Conservation (phyloP, 176 grass and related monocot genomes). For the Thalia dealbata region DNA sequence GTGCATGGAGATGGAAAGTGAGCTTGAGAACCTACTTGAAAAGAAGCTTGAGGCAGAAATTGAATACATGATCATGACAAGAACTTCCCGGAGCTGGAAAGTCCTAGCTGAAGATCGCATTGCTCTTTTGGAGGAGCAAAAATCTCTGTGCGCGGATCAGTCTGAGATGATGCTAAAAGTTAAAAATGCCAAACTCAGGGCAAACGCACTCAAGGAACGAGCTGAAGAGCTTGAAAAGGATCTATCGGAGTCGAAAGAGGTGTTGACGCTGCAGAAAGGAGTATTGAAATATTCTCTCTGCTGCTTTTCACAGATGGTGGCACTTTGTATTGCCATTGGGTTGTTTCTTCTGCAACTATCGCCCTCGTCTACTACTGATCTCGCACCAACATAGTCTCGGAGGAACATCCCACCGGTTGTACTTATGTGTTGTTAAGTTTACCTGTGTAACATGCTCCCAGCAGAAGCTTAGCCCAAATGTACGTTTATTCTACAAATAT, state of each 20-base stretch:
- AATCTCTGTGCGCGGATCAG: neutral
- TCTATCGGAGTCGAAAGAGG: constrained; percentile 25
- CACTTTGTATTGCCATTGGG: constrained; percentile 37
- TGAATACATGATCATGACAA: constrained; percentile 35
- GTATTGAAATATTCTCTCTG: constrained; percentile 43
- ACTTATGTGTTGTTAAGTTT: neutral
- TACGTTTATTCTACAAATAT: neutral
- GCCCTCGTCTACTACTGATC: constrained; percentile 13
- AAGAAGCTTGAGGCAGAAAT: constrained; percentile 52
- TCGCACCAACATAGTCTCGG: constrained; percentile 38
- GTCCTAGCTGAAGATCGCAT: constrained; percentile 33
- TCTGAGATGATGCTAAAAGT: constrained; percentile 16
- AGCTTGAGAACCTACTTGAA: constrained; percentile 44
- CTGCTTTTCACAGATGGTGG: constrained; percentile 40
- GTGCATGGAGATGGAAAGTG: constrained; percentile 26
- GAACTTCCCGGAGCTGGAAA: constrained; percentile 42
- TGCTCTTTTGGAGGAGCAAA: constrained; percentile 40
- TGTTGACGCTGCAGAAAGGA: constrained; percentile 40
- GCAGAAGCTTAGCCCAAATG: neutral
- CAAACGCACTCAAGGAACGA: constrained; percentile 31
- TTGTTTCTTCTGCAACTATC: constrained; percentile 28
- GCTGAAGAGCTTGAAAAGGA: constrained; percentile 43
- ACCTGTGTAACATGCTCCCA: neutral
- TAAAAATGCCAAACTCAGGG: constrained; percentile 33
- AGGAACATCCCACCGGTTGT: neutral